Evolutionary conservation across 2,329 filamentous ascomycete species (phyloP), one percentile per base, ranked within the genome.

Genomic region (Lanzia echinophila): DNA sequence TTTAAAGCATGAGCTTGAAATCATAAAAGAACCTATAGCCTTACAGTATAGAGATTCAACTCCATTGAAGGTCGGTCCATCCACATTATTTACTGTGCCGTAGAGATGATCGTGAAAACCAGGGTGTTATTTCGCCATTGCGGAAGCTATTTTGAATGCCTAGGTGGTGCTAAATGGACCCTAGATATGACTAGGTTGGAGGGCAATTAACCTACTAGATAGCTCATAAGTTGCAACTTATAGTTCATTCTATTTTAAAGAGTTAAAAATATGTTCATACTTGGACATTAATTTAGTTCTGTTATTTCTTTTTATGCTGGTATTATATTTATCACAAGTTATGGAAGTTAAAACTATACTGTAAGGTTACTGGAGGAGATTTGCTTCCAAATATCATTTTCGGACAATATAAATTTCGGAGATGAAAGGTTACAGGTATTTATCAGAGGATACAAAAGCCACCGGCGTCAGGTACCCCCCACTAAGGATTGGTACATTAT

Each of bases 351-450:
- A 4, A 13, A 20, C 20, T 15, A 41, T 53, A 19, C 17, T 41
- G 10, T 19, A 19, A 19, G 38, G 17, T 12, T 17, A 11, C 17
- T 33, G 36, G 50, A 33, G 4, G 45, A 41, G 44, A 48, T 44
- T 11, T 33, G 36, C 47, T 42, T 46, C 6, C 15, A 34, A 42
- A 20, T 22, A 22, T 28, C 11, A 13, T 8, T 44, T 44, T 28
- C 22, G 22, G 28, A 44, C 57, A 61, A 61, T 58, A 20, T 44
- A 24, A 64, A 36, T 47, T 58, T 56, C 62, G 62, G 63, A 65
- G 57, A 65, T 64, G 62, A 65, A 31, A 52, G 47, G 50, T 39
- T 52, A 45, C 39, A 53, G 38, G 24, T 45, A 33, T 39, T 12
- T 47, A 12, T 36, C 17, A 28, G 22, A 22, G 52, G 43, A 56